Evolutionary conservation across 1,284 basidiomycete species (phyloP).

Genomic region (Cryptococcus jaspeensis): DNA sequence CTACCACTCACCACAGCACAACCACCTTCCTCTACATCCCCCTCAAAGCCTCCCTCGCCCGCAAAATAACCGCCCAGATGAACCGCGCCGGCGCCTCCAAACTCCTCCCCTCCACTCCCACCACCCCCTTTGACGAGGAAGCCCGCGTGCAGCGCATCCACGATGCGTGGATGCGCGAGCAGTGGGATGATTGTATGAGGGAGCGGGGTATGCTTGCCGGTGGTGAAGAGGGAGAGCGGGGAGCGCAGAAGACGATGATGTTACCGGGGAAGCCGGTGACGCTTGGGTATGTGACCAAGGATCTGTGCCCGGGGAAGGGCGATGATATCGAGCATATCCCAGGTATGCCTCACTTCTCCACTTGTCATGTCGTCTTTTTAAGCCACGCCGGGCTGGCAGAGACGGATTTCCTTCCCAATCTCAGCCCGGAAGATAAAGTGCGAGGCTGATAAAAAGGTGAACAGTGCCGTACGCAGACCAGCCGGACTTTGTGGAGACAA

Average conservation of each 20-base stretch:
- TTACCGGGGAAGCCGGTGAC: conserved; percentile 24
- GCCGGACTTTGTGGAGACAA: conserved; percentile 41
- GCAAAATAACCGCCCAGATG: conserved; percentile 40
- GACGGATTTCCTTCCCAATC: too few relatives aligned
- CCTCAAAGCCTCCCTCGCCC: conserved; percentile 38
- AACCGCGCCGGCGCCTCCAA: conserved; percentile 47
- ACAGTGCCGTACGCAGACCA: background rate
- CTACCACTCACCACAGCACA: conserved; percentile 22
- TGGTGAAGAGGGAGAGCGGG: background rate
- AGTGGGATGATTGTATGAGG: conserved; percentile 25
- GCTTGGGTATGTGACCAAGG: conserved; percentile 47
- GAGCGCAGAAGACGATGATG: background rate
- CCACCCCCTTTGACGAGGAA: conserved; percentile 23
- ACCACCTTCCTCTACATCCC: conserved; percentile 41
- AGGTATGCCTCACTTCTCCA: conserved; percentile 13
- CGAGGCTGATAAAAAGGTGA: background rate
- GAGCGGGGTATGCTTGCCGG: background rate
- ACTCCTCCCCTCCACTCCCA: conserved; percentile 19
- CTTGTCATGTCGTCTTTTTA: background rate
- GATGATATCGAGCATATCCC: conserved; percentile 51
- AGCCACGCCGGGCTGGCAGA: too few relatives aligned
- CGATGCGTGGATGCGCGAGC: conserved; percentile 27
- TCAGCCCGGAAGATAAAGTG: too few relatives aligned
- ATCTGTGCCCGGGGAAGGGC: conserved; percentile 41
- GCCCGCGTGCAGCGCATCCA: conserved; percentile 26